Base-by-base conservation (phyloP, 306 rosid genomes). In the Quercus aquifolioides region DNA sequence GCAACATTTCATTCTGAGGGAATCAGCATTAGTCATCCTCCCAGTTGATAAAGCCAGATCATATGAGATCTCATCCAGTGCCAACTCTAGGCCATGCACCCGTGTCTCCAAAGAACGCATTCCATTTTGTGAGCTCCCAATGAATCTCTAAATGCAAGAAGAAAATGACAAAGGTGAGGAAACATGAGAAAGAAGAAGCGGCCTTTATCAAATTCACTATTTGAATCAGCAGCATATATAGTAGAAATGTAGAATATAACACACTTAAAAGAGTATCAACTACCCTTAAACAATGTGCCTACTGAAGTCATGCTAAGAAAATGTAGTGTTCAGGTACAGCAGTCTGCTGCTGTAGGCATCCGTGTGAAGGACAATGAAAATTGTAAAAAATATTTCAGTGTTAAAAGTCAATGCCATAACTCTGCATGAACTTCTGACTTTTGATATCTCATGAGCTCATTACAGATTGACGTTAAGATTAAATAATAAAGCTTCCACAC, bases 31-130 rank as follows among this genome's bases (percentile, higher is more conserved):
- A 30, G 88, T 83, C 90, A 90, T 87, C 88, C 98, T 90, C 86
- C 97, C 96, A 76, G 85, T 93, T 76, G 99, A 81, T 84, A 88
- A 38, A 82, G 98, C 97, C 86, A 96, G 87, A 88, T 93, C 98
- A 81, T 90, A 88, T 60, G 97, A 96, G 81, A 96, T 90, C 84
- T 91, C 99, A 79, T 96, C 99, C 83, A 96, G 71, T 30, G 97
- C 94, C 73, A 93, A 79, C 87, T 96, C 99, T 55, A 96, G 92
- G 72, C 99, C 97, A 77, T 91, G 98, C 8, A 96, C 99, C 23
- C 99, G 99, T 5, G 93, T 89, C 91, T 96, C 99, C 85, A 96
- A 81, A 23, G 97, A 86, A n/a, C 26, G 92, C 97, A 96, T 90
- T 81, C 98, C 99, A 56, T 81, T 87, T 79, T 93, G 97, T 15